Evolutionary conservation across 139 green algal genomes (phyloP), one percentile per base, ranked within the genome.

Genomic region (Tetradesmus obliquus): DNA sequence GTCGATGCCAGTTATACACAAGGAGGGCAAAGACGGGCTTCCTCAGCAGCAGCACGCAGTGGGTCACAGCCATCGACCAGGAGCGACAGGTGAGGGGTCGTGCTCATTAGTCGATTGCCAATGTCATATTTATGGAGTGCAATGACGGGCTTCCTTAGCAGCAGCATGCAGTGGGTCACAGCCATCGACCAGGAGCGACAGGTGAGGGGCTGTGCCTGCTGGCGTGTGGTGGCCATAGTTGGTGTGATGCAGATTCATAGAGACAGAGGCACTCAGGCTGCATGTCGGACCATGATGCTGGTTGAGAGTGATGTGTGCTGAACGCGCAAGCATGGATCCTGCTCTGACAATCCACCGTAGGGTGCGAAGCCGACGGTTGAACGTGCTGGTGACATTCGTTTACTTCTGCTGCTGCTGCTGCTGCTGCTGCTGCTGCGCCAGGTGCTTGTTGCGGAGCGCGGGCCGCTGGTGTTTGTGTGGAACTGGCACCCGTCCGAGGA

Each of bases 391-490:
- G 57, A 13, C 57, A 66, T 24, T 24, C 10, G n/a, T 19, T 19
- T 76, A 19, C 60, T 71, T 10, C 60, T 71, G 60, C 60, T 71
- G 60, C 60, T 71, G 60, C 60, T 71, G 60, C n/a, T 32, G 19
- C 58, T 66, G 13, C 24, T 58, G 9, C 60, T 62, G 51, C 20
- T 66, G 19, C n/a, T 83, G n/a, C 51, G 80, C 20, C 96, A 98
- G 95, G 89, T 99, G 20, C 93, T 99, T 82, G 98, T 99, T 54
- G 97, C 97, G 45, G 98, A 99, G 96, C 95, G 98, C 9, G 98
- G 98, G 7, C 94, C 96, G 1, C 95, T 99, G 58, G 80, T 99
- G 24, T 99, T 98, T 84, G 97, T 99, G 20, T 99, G 99, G 95
- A 99, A 99, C 95, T 99, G 89, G 95, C 94, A 22, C 95, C 97